Evolutionary conservation across 345 rosid genomes (phyloP), one percentile per base, ranked within the genome.

Genomic region (Eucalyptus globulus): DNA sequence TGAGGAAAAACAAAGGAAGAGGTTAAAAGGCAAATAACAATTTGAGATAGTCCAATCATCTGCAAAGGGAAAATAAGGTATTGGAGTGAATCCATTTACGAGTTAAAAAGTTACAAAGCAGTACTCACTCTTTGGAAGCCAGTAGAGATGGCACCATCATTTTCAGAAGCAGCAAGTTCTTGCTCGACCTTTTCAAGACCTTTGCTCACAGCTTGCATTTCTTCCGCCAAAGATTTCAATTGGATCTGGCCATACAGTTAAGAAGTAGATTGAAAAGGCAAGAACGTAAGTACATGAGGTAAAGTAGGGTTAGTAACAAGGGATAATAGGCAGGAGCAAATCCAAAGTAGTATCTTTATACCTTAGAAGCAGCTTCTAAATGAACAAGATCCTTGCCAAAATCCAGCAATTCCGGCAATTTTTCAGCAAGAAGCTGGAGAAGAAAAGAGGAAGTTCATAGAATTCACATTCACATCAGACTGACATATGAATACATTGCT

Each of bases 291-390:
- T 21, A 76, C 85, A 11, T 40, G 14, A 76, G 13, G 26, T 34
- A 34, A 69, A 76, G 83, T 22, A 76, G 83, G 83, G 47, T 44
- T 76, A 21, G 47, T 21, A 40, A 76, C 15, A 76, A 76, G 9
- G 47, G 29, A 21, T 40, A 53, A 72, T 26, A 24, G 88, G 90
- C 51, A 80, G 90, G 88, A 88, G 58, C 26, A 58, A 37, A 47
- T 88, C 65, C 21, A 88, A 49, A 34, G 40, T 16, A 89, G 45
- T 9, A 29, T 50, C 47, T 58, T 14, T 87, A 86, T 93, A 96
- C 99, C 99, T 98, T 98, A 22, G 99, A 97, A 80, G 99, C 99
- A 93, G 98, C 95, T 94, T 97, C 99, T 88, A 97, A 91, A 92
- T 97, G 99, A 89, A 88, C 92, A 91, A 98, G 98, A 92, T 94